Conservation (phyloP, 805 yeast species). For the Candida stauntonica region DNA sequence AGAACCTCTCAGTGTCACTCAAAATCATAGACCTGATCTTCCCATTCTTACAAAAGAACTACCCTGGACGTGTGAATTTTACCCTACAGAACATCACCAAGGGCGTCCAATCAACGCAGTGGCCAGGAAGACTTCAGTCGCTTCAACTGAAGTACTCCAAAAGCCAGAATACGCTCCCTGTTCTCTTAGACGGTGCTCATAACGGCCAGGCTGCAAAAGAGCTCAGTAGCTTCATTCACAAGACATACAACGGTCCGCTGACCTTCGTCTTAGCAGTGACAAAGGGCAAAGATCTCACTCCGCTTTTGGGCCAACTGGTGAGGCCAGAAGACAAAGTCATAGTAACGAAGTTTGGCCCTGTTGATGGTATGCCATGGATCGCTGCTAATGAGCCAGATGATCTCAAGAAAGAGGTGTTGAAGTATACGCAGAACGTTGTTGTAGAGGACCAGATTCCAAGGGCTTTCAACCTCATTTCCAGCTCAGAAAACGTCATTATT, state of each 20-base stretch:
- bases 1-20: slow-evolving; percentile 67
- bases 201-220: slow-evolving; percentile 82
- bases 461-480: slow-evolving; percentile 26
- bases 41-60: slow-evolving; percentile 21
- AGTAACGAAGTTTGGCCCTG: slow-evolving; percentile 59
- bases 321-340: slow-evolving; percentile 50
- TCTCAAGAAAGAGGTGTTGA: slow-evolving; percentile 20
- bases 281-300: slow-evolving; percentile 56
- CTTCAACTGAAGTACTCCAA: slow-evolving; percentile 30
- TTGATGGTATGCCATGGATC: slow-evolving; percentile 96
- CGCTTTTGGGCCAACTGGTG: slow-evolving; percentile 48
- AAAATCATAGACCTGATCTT: slow-evolving; percentile 41
- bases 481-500: slow-evolving; percentile 36
- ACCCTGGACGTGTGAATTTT: slow-evolving; percentile 27
- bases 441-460: slow-evolving; percentile 24
- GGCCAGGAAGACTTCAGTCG: slow-evolving; percentile 88
- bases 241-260: slow-evolving; percentile 42
- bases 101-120: slow-evolving; percentile 54
- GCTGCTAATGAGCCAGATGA: slow-evolving; percentile 36
- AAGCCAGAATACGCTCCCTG: slow-evolving; percentile 23
- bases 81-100: slow-evolving; percentile 32
- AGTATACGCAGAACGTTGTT: slow-evolving; percentile 29
- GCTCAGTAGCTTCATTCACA: slow-evolving; percentile 32
- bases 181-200: slow-evolving; percentile 89
- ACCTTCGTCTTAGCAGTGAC: slow-evolving; percentile 73